Percentiles rank a stretch among this genome's conserved stretches.
Conservation (phyloP, 371 early-diverging fungal genomes). For the Conidiobolus incongruus region DNA sequence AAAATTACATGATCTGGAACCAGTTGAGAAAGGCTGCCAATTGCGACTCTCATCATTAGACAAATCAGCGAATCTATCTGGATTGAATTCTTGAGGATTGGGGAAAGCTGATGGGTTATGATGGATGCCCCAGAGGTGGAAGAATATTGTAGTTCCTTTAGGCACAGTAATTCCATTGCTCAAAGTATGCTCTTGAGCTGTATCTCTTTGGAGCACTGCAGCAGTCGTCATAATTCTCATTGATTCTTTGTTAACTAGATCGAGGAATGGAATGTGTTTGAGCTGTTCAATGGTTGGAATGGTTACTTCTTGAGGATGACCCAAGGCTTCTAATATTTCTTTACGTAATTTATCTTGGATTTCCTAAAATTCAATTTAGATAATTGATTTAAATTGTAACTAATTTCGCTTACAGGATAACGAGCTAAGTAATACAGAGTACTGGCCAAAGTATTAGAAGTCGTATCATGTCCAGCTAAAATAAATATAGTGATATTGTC, state of each 20-base stretch:
- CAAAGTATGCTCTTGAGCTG: not conserved
- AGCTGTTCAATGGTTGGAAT: too few species aligned
- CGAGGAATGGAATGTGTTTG: too few species aligned
- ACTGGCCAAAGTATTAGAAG: conserved; percentile 19
- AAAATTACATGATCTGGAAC: not conserved
- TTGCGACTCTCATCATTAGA: not conserved
- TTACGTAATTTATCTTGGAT: conserved; percentile 14
- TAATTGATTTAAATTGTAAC: too few species aligned
- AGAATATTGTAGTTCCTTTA: not conserved
- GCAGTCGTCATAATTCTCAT: conserved; percentile 6
- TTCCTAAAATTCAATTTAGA: too few species aligned
- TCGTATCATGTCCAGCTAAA: conserved; percentile 24
- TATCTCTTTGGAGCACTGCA: not conserved
- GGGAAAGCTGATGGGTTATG: not conserved
- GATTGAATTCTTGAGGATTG: not conserved
- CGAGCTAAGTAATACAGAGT: conserved; percentile 15
- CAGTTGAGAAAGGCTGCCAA: not conserved
- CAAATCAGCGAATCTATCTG: not conserved
- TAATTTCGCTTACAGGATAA: too few species aligned
- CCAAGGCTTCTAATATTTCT: conserved; percentile 12
- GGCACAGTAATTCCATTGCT: not conserved
- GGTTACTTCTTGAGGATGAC: too few species aligned
- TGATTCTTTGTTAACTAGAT: too few species aligned
- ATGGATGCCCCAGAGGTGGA: not conserved
- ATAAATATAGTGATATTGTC: too few species aligned